phyloP scores from a whole-genome alignment of 768 basidiomycete genomes.

The Antrodiella citrinella region DNA sequence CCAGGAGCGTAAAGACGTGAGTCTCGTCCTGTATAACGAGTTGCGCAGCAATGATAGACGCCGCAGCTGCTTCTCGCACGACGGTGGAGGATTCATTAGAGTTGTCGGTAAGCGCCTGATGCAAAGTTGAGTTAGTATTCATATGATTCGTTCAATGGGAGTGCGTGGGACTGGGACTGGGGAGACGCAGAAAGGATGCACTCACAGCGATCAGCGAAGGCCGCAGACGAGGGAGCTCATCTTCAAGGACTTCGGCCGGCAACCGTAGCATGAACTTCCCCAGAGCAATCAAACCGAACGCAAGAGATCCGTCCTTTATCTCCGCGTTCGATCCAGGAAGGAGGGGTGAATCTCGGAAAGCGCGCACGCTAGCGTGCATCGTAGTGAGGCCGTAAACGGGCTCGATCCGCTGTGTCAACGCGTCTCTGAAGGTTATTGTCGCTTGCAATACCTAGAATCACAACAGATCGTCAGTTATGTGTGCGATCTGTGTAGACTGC shows the following conservation, averaged over 20 bases:
- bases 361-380: conserved; percentile 62
- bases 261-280: conserved; percentile 78
- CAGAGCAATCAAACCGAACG: conserved; percentile 77
- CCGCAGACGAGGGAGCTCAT: conserved; percentile 74
- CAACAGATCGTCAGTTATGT: neutral
- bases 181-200: conserved; percentile 28
- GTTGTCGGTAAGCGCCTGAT: conserved; percentile 62
- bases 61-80: conserved; percentile 77
- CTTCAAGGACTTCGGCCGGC: conserved; percentile 79
- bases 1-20: conserved; percentile 72
- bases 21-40: conserved; percentile 77
- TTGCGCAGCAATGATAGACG: conserved; percentile 77
- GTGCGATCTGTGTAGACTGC: neutral
- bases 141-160: conserved; percentile 3
- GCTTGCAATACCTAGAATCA: conserved; percentile 65
- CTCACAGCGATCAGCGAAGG: conserved; percentile 62
- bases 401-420: conserved; percentile 61
- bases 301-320: conserved; percentile 58
- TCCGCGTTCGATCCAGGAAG: conserved; percentile 37
- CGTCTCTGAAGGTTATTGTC: conserved; percentile 74
- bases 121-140: conserved; percentile 2
- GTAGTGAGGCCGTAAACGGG: conserved; percentile 83
- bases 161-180: neutral
- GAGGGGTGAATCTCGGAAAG: conserved; percentile 49
- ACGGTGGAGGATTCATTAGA: conserved; percentile 46